Evolutionary conservation across 345 rosid genomes (phyloP).

Genomic region (Sonneratia alba): DNA sequence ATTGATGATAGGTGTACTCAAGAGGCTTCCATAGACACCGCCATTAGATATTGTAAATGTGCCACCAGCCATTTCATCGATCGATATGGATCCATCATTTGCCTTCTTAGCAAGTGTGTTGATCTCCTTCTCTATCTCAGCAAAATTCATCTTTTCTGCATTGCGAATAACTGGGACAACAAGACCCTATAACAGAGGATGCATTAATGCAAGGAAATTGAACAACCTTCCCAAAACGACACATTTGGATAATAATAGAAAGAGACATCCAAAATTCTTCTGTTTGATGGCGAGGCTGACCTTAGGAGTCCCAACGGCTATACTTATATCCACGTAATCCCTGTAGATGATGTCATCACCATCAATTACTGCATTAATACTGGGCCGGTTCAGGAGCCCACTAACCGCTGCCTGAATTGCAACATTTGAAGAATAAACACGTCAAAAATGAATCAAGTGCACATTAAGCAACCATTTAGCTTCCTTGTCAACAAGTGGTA

Average conservation of each 20-base stretch:
- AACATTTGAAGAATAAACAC: neutral
- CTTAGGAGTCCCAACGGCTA: slow-evolving; percentile 90
- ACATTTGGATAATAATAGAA: neutral
- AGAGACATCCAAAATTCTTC: neutral
- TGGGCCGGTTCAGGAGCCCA: slow-evolving; percentile 90
- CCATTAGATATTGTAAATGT: slow-evolving; percentile 80
- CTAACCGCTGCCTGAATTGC: slow-evolving; percentile 79
- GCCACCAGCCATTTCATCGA: slow-evolving; percentile 99
- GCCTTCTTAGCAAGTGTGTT: slow-evolving; percentile 91
- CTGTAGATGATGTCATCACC: slow-evolving; percentile 97
- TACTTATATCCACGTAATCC: slow-evolving; percentile 90
- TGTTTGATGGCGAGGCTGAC: slow-evolving; percentile 14
- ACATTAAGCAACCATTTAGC: too few relatives aligned
- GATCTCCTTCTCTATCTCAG: slow-evolving; percentile 84
- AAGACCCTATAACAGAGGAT: slow-evolving; percentile 42
- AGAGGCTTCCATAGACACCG: slow-evolving; percentile 90
- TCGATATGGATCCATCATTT: slow-evolving; percentile 79
- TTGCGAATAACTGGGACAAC: slow-evolving; percentile 76
- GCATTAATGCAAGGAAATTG: neutral
- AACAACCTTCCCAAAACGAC: neutral
- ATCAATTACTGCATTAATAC: slow-evolving; percentile 95
- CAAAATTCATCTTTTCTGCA: slow-evolving; percentile 46
- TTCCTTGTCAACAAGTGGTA: neutral
- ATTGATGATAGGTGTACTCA: slow-evolving; percentile 95
- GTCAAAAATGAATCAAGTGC: neutral